Evolutionary conservation across 345 rosid species (phyloP), one percentile per base, ranked within the genome.

Genomic region (Eucalyptus pauciflora): DNA sequence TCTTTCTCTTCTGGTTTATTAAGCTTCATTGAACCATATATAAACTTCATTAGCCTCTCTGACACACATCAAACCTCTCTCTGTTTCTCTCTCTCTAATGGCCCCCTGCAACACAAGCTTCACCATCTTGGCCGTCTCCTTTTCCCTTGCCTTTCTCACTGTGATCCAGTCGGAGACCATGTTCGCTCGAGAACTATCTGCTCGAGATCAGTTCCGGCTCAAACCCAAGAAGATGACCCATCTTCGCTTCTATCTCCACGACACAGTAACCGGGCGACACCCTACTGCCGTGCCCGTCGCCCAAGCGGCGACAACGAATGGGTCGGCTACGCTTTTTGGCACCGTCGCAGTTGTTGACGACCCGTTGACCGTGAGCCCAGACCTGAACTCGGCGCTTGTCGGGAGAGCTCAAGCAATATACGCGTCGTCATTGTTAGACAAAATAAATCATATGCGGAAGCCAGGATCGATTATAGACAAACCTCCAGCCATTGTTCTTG

Each of bases 221-320:
- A 71, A 69, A 71, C 25, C 62, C 45, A 87, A 92, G 89, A 92
- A 93, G 88, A 91, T 92, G 15, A 91, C 90, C 91, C 95, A 92
- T 86, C 92, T 91, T 52, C 93, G 87, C 89, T 92, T 93, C 90
- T 92, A 92, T 89, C 89, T 90, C 87, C 93, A 93, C 17, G 93
- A 92, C 87, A 89, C 90, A 17, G 50, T 89, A 48, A 50, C 81
- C 5, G 92, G 92, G 3, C 90, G 49, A 43, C 90, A 91, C 90
- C 89, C 89, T 1, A 93, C 90, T 5, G 89, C 91, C 12, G 79
- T 91, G 20, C 67, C 56, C 3, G 91, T 94, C 6, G 94, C 92
- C 29, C 29, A 87, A 25, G 90, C 96, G 0, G 29, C 89, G 17
- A 62, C 58, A 11, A 22, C 87, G 41, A 56, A 45, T 45, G 31